Conservation (phyloP, 805 yeast species). For the Sugiyamaella qingdaonensis region DNA sequence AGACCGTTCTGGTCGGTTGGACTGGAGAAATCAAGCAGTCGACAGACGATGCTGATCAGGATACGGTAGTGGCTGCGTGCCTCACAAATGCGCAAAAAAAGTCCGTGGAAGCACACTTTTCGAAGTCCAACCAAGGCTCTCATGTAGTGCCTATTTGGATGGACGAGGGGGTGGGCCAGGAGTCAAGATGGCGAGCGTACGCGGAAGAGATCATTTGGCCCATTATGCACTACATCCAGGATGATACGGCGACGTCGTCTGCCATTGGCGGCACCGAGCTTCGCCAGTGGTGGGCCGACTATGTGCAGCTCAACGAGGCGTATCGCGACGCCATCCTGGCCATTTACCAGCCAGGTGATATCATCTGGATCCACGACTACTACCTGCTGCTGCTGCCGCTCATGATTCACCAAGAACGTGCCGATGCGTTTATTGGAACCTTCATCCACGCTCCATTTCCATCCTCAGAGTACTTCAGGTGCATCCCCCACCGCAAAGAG, state of each 20-base stretch:
- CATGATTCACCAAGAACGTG: slow-evolving; percentile 70
- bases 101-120: slow-evolving; percentile 42
- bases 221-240: slow-evolving; percentile 86
- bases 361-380: slow-evolving; percentile 91
- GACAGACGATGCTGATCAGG: slow-evolving; percentile 14
- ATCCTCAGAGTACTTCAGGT: slow-evolving; percentile 86
- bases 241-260: slow-evolving; percentile 31
- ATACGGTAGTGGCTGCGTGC: slow-evolving; percentile 28
- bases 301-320: slow-evolving; percentile 85
- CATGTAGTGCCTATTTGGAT: slow-evolving; percentile 84
- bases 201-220: slow-evolving; percentile 95
- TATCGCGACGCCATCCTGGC: slow-evolving; percentile 73
- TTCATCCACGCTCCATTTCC: slow-evolving; percentile 93
- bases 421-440: slow-evolving; percentile 69
- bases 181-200: slow-evolving; percentile 78
- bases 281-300: slow-evolving; percentile 80
- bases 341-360: slow-evolving; percentile 80
- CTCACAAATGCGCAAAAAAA: slow-evolving; percentile 54
- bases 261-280: slow-evolving; percentile 40
- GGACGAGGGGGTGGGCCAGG: slow-evolving; percentile 48
- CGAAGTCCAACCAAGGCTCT: slow-evolving; percentile 37
- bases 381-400: slow-evolving; percentile 79
- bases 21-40: slow-evolving; percentile 72
- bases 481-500: slow-evolving; percentile 76
- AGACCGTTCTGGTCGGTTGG: slow-evolving; percentile 88